Base-by-base conservation (phyloP, 495 filamentous ascomycete species). In the Aeminium ludgeri region DNA sequence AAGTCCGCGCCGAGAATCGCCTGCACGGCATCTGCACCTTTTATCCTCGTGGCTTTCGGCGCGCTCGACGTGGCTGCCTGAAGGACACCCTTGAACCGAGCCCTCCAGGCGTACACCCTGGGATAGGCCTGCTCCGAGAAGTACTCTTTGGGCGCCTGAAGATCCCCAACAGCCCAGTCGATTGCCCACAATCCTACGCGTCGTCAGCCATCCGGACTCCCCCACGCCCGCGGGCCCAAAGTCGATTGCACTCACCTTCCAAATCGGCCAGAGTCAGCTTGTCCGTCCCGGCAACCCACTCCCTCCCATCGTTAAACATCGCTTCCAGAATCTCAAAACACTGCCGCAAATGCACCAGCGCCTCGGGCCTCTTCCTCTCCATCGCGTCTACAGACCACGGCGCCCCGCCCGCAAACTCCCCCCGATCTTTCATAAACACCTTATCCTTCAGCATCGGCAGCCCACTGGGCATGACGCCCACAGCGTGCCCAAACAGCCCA, bases 191-290 rank as follows among this genome's bases (percentile, higher is more conserved):
- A 18, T 8, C 38, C 38, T 40, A 20, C 16, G 8, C 11, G n/a
- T 17, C 5, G 31, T 33, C 59, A 13, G 65, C 61, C 63, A 8
- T 7, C n/a, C 20, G 11, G 30, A 29, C 15, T 10, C 4, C 13
- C 34, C 20, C 12, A 29, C 36, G 23, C 27, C 25, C n/a, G n/a
- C n/a, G n/a, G n/a, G n/a, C n/a, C n/a, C n/a, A n/a, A n/a, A n/a
- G 8, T 30, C 12, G 6, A 10, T 20, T 10, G 12, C 30, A 7
- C 38, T 18, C 34, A 60, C 66, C 66, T 55, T 77, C 70, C 30
- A 79, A 66, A 53, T 80, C 77, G 2, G 64, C 70, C 51, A 74
- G 49, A 7, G 58, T 54, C 7, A 71, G 65, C 28, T 53, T 54
- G 6, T 59, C 45, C 0, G 54, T 63, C 1, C 57, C 57, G 2